Evolutionary conservation across 306 rosid species (phyloP).

Genomic region (Quercus suber): DNA sequence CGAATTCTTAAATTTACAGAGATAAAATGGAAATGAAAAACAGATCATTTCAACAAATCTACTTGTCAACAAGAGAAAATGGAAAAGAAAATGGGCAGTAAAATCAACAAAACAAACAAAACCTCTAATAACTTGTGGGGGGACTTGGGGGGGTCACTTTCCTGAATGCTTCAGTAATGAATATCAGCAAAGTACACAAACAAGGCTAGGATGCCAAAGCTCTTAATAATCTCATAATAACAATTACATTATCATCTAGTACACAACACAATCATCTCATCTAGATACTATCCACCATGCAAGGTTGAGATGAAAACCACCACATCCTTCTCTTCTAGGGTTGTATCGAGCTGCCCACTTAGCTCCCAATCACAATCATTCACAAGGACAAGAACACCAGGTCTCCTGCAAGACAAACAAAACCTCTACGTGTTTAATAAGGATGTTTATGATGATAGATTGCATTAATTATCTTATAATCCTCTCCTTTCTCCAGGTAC

Average conservation of each 20-base stretch:
- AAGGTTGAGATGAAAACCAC: conserved; percentile 91
- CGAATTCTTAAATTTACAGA: no score
- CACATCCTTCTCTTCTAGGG: conserved; percentile 81
- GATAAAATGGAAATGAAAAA: no score
- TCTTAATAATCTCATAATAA: background rate
- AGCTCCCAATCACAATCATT: conserved; percentile 98
- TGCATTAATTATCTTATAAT: no score
- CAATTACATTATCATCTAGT: background rate
- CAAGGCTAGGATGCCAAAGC: background rate
- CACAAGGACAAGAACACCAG: conserved; percentile 92
- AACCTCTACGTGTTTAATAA: background rate
- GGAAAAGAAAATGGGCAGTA: no score
- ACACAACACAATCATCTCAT: conserved; percentile 7
- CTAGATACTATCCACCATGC: conserved; percentile 70
- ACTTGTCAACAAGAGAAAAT: no score
- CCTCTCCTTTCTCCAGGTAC: background rate
- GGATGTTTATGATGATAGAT: background rate
- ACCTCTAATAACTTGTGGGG: no score
- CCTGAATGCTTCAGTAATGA: background rate
- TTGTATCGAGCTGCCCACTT: conserved; percentile 76
- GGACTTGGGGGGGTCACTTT: background rate
- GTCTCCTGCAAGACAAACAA: conserved; percentile 65
- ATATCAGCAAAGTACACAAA: background rate
- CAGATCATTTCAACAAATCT: no score
- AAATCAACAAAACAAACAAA: no score